phyloP scores from a whole-genome alignment of 2,329 filamentous ascomycete genomes.

The Fusarium tricinctum region DNA sequence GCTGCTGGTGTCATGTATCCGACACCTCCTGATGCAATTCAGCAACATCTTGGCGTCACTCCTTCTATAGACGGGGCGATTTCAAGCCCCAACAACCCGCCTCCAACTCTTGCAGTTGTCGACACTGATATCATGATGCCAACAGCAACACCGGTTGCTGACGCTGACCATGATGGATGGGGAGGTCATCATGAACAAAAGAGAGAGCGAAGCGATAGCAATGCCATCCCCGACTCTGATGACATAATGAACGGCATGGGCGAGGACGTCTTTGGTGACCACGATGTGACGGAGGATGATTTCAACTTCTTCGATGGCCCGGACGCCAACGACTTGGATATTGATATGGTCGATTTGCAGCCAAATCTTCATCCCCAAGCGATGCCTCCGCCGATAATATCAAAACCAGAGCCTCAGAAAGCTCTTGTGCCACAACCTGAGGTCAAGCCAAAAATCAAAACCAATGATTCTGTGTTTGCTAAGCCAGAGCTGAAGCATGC shows the following conservation, averaged over 20 bases:
- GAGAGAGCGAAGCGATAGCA: slow-evolving; percentile 59
- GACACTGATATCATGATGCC: slow-evolving; percentile 49
- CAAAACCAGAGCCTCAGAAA: slow-evolving; percentile 34
- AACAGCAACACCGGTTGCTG: slow-evolving; percentile 37
- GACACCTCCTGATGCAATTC: slow-evolving; percentile 77
- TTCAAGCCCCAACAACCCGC: slow-evolving; percentile 68
- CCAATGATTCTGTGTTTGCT: slow-evolving; percentile 62
- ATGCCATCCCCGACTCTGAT: slow-evolving; percentile 64
- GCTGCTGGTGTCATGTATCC: slow-evolving; percentile 74
- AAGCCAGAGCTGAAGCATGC: slow-evolving; percentile 72
- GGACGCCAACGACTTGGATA: slow-evolving; percentile 57
- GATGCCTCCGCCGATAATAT: slow-evolving; percentile 19
- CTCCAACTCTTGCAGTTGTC: slow-evolving; percentile 50
- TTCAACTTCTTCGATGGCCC: slow-evolving; percentile 84
- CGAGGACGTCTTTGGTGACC: slow-evolving; percentile 78
- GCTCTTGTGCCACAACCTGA: slow-evolving; percentile 26
- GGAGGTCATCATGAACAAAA: slow-evolving; percentile 61
- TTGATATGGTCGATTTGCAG: slow-evolving; percentile 49
- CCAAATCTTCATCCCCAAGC: slow-evolving; percentile 20
- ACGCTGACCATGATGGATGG: slow-evolving; percentile 46
- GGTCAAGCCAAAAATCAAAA: slow-evolving; percentile 37
- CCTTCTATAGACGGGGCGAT: slow-evolving; percentile 69
- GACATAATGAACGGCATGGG: slow-evolving; percentile 78
- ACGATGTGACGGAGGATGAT: slow-evolving; percentile 83
- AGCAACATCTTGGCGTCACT: slow-evolving; percentile 65